Percentiles rank a stretch among this genome's conserved stretches.
phyloP scores from a whole-genome alignment of 2,329 filamentous ascomycete species.

The Fusarium sp. region DNA sequence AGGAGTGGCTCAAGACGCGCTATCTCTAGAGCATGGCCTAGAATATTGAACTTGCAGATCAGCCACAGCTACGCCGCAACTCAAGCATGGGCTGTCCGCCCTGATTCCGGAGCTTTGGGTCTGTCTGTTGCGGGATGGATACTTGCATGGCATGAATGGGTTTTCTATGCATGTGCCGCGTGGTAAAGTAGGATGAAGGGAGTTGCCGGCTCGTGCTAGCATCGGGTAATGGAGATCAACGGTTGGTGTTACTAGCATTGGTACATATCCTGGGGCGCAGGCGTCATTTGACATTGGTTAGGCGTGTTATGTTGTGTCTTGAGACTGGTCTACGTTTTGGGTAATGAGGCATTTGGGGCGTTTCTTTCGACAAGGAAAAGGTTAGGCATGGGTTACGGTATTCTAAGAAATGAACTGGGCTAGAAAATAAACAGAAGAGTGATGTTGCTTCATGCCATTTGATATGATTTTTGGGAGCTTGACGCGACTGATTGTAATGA shows the following conservation, averaged over 20 bases:
- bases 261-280: constrained; percentile 33
- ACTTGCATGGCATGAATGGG: constrained; percentile 12
- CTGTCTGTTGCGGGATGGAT: constrained; percentile 13
- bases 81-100: constrained; percentile 13
- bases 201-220: constrained; percentile 15
- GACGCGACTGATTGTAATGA: neutral
- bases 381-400: neutral
- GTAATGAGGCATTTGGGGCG: constrained; percentile 21
- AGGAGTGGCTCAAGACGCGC: constrained; percentile 90
- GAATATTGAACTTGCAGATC: neutral
- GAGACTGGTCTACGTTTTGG: constrained; percentile 30
- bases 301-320: constrained; percentile 33
- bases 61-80: constrained; percentile 2
- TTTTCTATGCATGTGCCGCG: constrained; percentile 14
- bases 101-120: constrained; percentile 21
- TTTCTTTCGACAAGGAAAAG: constrained; percentile 19
- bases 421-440: neutral
- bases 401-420: constrained; percentile 2
- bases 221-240: constrained; percentile 36
- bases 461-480: neutral
- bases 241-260: constrained; percentile 29
- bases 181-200: constrained; percentile 31
- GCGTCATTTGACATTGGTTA: constrained; percentile 30
- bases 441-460: constrained; percentile 3
- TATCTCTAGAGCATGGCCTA: constrained; percentile 63